Base-by-base conservation (phyloP, 2,329 filamentous ascomycete genomes). In the Cordyceps javanica region DNA sequence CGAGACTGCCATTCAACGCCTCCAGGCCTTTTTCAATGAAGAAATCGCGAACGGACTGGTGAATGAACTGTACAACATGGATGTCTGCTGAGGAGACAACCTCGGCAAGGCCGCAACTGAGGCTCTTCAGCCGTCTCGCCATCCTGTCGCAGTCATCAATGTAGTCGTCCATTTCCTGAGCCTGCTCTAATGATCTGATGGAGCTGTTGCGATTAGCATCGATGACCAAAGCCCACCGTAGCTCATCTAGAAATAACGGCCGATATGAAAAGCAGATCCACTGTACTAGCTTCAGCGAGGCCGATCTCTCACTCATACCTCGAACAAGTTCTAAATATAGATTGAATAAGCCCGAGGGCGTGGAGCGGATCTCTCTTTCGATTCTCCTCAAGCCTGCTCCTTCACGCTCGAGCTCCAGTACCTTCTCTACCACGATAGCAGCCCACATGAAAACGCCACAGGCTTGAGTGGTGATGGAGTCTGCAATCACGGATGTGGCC, bases 361-460 rank as follows among this genome's bases (percentile, higher is more conserved):
- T 6, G 45, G 16, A 7, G 54, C 2, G 34, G 72, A 59, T 16
- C 41, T 58, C 0, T 2, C n/a, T 60, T 16, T 65, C 41, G 3
- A 73, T 72, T n/a, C 16, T 51, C 1, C 41, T 13, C 11, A 50
- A 5, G 1, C 25, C 19, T 3, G 26, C 26, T 1, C 65, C 64
- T 3, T 61, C 25, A 0, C 23, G 25, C 1, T 64, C 41, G 9
- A 68, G 61, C 0, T 57, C 3, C 1, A 66, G 21, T 11, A 63
- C 62, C 13, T 38, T 44, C 0, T 63, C 39, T 6, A 67, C 60
- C 0, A 71, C 68, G 13, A 75, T 63, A n/a, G 32, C 52, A 0
- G 69, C 70, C 73, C 73, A 75, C 23, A 72, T 60, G 50, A 75
- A 75, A 6, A 74, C 59, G 2, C 72, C 71, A 0, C 51, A 23